A percentile compares a stretch with the other conserved stretches of the same genome.
Evolutionary conservation across 2,329 filamentous ascomycete species (phyloP).

Genomic region (Amylocarpus encephaloides): DNA sequence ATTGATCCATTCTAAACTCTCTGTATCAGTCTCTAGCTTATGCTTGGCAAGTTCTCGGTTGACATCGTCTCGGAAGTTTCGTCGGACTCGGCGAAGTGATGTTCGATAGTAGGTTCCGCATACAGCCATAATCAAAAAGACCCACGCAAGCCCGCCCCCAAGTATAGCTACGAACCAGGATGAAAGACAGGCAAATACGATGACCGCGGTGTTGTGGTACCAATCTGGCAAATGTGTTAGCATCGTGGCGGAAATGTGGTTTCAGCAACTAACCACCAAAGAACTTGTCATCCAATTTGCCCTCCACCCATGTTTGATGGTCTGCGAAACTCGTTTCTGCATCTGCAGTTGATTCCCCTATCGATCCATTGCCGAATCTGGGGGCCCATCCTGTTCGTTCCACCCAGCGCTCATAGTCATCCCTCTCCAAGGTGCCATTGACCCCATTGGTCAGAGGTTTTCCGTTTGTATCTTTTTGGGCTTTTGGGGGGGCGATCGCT

Average conservation of each 20-base stretch:
- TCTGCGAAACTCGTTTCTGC: constrained; percentile 63
- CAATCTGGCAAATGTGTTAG: constrained; percentile 59
- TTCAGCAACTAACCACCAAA: constrained; percentile 63
- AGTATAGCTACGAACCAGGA: constrained; percentile 88
- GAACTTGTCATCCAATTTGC: constrained; percentile 77
- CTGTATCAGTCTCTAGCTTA: constrained; percentile 80
- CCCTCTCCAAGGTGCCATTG: constrained; percentile 38
- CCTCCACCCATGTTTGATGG: constrained; percentile 82
- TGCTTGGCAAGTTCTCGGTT: constrained; percentile 82
- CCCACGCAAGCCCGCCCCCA: constrained; percentile 87
- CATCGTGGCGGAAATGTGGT: background rate
- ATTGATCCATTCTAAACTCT: constrained; percentile 98
- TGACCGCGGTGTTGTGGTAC: constrained; percentile 96
- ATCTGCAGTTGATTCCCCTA: constrained; percentile 28
- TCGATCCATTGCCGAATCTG: constrained; percentile 65
- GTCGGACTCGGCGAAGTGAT: constrained; percentile 83
- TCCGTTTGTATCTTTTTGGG: constrained; percentile 42
- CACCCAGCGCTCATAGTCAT: constrained; percentile 48
- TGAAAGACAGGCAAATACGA: constrained; percentile 82
- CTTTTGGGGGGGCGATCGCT: constrained; percentile 47
- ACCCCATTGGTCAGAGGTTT: constrained; percentile 44
- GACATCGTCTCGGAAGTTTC: constrained; percentile 94
- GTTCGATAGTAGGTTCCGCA: constrained; percentile 97
- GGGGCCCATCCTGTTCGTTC: constrained; percentile 79
- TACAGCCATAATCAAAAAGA: constrained; percentile 85